Conservation (phyloP, 2,329 filamentous ascomycete genomes). For the Volutella citrinella region DNA sequence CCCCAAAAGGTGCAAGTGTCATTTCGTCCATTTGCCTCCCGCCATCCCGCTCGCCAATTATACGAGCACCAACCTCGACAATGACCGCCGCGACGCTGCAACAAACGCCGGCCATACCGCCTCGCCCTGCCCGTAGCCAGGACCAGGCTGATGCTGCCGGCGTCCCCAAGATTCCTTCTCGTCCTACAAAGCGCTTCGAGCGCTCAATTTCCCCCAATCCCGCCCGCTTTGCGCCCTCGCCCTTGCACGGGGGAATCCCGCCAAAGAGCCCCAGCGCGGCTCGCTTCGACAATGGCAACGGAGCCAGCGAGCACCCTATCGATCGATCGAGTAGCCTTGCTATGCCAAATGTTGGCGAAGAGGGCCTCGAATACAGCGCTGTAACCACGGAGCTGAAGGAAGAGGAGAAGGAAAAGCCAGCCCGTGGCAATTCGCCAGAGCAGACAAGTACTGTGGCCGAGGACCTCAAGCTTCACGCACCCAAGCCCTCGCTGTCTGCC, state of each 20-base stretch:
- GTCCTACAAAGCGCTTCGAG: slow-evolving; percentile 71
- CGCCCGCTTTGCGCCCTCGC: slow-evolving; percentile 80
- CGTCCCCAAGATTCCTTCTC: slow-evolving; percentile 73
- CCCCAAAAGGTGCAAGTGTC: too few relatives aligned
- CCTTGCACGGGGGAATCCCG: slow-evolving; percentile 70
- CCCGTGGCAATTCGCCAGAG: slow-evolving; percentile 50
- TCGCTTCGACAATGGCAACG: slow-evolving; percentile 32
- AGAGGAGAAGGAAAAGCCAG: slow-evolving; percentile 36
- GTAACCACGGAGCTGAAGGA: slow-evolving; percentile 41
- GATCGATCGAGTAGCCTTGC: slow-evolving; percentile 72
- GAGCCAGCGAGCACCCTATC: slow-evolving; percentile 35
- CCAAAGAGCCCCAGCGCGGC: slow-evolving; percentile 41
- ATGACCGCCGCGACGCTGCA: slow-evolving; percentile 53
- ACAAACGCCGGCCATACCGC: slow-evolving; percentile 52
- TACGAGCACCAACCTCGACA: slow-evolving; percentile 8
- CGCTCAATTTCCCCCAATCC: slow-evolving; percentile 75
- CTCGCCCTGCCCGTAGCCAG: slow-evolving; percentile 51
- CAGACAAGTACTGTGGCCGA: slow-evolving; percentile 76
- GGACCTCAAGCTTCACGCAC: slow-evolving; percentile 83
- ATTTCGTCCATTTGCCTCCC: background rate
- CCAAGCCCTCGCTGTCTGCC: slow-evolving; percentile 79
- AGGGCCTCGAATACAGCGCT: slow-evolving; percentile 82
- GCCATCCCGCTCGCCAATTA: too few relatives aligned
- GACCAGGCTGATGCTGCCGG: slow-evolving; percentile 40
- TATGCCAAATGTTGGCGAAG: slow-evolving; percentile 82